Conservation (phyloP, 2,329 filamentous ascomycete species). For the Calonectria naviculata region DNA sequence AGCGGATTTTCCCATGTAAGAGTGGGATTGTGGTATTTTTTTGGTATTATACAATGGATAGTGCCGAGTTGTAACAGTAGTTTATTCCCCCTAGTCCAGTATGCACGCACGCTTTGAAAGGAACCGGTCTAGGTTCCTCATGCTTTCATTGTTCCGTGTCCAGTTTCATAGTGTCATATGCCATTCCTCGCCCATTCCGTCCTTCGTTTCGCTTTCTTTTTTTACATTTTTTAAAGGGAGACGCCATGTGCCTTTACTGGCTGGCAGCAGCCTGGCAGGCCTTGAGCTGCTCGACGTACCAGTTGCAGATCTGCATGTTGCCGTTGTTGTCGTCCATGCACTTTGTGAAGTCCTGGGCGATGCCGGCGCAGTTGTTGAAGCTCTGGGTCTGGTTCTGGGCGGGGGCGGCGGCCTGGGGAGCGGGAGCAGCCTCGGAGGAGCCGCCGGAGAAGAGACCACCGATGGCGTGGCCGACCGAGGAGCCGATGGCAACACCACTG, state of each 20-base stretch:
- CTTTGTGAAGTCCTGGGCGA: slow-evolving; percentile 87
- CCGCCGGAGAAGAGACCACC: slow-evolving; percentile 87
- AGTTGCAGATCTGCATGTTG: slow-evolving; percentile 95
- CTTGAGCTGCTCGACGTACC: slow-evolving; percentile 98
- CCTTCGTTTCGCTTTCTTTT: slow-evolving; percentile 16
- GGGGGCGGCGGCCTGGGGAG: slow-evolving; percentile 62
- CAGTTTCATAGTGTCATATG: slow-evolving; percentile 5
- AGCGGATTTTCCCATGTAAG: slow-evolving; percentile 26
- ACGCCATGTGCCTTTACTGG: slow-evolving; percentile 61
- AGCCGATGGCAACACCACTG: slow-evolving; percentile 96
- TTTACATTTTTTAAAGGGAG: background rate
- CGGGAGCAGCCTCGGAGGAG: slow-evolving; percentile 62
- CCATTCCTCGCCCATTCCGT: background rate
- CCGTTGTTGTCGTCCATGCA: slow-evolving; percentile 97
- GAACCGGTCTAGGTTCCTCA: slow-evolving; percentile 25
- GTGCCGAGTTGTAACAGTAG: slow-evolving; percentile 38
- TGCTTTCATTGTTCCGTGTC: slow-evolving; percentile 24
- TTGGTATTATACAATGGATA: slow-evolving; percentile 43
- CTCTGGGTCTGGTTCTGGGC: slow-evolving; percentile 64
- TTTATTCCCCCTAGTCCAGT: slow-evolving; percentile 30
- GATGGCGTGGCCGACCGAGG: slow-evolving; percentile 94
- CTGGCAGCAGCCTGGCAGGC: slow-evolving; percentile 83
- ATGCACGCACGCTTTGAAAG: slow-evolving; percentile 36
- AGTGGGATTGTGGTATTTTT: slow-evolving; percentile 41
- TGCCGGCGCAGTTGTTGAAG: slow-evolving; percentile 77